Conservation (phyloP, 192 early-diverging fungal species). For the Podila clonocystis region DNA sequence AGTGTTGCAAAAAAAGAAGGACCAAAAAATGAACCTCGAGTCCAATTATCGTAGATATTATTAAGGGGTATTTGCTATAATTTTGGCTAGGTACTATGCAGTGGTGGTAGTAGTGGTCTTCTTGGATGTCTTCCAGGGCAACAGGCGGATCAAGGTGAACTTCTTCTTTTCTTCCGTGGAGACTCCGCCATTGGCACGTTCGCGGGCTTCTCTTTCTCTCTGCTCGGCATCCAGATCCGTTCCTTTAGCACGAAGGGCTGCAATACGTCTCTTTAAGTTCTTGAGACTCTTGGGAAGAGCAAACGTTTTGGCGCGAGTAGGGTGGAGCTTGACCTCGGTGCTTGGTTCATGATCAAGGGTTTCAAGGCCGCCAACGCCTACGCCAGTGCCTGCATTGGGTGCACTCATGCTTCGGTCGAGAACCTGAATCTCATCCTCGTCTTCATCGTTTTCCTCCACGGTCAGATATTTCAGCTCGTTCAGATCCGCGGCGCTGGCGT, state of each 20-base stretch:
- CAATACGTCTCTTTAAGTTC: slow-evolving; percentile 49
- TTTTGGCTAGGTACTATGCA: neutral
- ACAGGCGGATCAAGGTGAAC: slow-evolving; percentile 42
- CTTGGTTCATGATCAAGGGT: slow-evolving; percentile 10
- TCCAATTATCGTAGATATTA: neutral
- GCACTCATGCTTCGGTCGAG: slow-evolving; percentile 16
- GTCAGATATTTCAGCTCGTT: slow-evolving; percentile 25
- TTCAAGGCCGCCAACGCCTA: neutral
- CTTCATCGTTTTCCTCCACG: slow-evolving; percentile 34
- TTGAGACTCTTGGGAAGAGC: slow-evolving; percentile 38
- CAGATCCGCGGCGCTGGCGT: slow-evolving; percentile 26
- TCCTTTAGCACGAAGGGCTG: slow-evolving; percentile 43
- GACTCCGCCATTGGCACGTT: slow-evolving; percentile 20
- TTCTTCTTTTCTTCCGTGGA: slow-evolving; percentile 35
- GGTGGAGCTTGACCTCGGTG: slow-evolving; percentile 46
- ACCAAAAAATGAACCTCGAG: neutral
- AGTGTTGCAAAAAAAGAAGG: slow-evolving; percentile 13
- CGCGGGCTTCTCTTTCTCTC: slow-evolving; percentile 39
- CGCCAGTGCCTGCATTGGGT: slow-evolving; percentile 6
- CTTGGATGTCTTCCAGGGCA: slow-evolving; percentile 44
- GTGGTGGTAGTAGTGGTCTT: neutral
- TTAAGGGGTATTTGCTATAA: neutral
- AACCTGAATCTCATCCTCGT: slow-evolving; percentile 16
- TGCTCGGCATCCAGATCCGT: slow-evolving; percentile 47
- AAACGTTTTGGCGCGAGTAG: slow-evolving; percentile 47